Conservation (phyloP, 2,329 filamentous ascomycete genomes). For the Ramichloridium luteum region DNA sequence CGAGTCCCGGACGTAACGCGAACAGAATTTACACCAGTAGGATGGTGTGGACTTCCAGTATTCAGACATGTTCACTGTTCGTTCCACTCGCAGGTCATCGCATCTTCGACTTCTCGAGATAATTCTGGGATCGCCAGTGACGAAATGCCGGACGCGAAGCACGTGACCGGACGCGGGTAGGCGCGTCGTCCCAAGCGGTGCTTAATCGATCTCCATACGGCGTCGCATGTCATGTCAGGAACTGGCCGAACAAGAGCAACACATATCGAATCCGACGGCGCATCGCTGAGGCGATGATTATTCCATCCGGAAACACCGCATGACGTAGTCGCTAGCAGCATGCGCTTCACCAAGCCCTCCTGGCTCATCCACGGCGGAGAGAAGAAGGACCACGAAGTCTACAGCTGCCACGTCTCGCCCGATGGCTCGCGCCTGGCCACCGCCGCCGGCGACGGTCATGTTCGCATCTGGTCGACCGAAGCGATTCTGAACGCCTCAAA, state of each 20-base stretch:
- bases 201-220: too few species aligned
- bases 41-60: slow-evolving; percentile 97
- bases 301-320: too few species aligned
- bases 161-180: not conserved
- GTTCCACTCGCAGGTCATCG: not conserved
- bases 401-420: slow-evolving; percentile 93
- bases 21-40: slow-evolving; percentile 98
- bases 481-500: slow-evolving; percentile 74
- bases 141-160: too few species aligned
- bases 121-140: too few species aligned
- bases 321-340: too few species aligned
- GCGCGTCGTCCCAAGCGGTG: too few species aligned
- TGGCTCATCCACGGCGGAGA: slow-evolving; percentile 96
- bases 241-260: too few species aligned
- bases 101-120: too few species aligned
- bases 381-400: slow-evolving; percentile 96
- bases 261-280: too few species aligned
- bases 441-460: slow-evolving; percentile 91
- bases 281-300: too few species aligned
- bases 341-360: slow-evolving; percentile 72
- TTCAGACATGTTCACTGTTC: slow-evolving; percentile 60
- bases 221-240: too few species aligned
- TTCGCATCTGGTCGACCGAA: slow-evolving; percentile 95
- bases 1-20: slow-evolving; percentile 80
- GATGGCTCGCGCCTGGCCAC: slow-evolving; percentile 87